phyloP scores from a whole-genome alignment of 108 stramenopile genomes.

The Cyclotella distinguenda region DNA sequence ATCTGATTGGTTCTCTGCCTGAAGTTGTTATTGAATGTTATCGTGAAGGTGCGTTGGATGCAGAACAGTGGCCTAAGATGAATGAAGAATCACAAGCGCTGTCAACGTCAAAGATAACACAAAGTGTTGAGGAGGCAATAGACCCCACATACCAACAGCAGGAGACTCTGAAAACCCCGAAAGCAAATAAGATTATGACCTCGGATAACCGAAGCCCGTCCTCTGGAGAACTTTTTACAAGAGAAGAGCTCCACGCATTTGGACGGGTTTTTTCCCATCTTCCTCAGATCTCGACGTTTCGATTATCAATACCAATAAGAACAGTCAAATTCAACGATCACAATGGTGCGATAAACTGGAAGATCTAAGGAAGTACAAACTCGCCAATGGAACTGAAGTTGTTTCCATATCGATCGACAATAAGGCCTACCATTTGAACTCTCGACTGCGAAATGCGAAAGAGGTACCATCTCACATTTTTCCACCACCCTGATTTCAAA shows the following conservation, averaged over 20 bases:
- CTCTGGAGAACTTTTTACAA: constrained; percentile 31
- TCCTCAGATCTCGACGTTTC: constrained; percentile 7
- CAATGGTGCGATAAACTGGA: constrained; percentile 39
- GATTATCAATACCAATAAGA: neutral
- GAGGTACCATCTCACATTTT: constrained; percentile 41
- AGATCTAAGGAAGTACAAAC: constrained; percentile 31
- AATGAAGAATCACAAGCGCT: constrained; percentile 4
- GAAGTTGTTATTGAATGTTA: constrained; percentile 14
- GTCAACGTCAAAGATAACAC: constrained; percentile 14
- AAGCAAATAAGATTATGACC: neutral
- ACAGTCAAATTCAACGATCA: neutral
- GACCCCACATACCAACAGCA: neutral
- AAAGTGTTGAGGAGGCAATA: no score
- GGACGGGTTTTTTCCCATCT: constrained; percentile 31
- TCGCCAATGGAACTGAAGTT: constrained; percentile 31
- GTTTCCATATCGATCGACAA: constrained; percentile 19
- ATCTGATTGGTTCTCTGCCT: constrained; percentile 22
- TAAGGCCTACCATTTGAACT: constrained; percentile 37
- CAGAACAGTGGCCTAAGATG: neutral
- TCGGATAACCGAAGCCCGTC: neutral
- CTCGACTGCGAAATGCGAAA: constrained; percentile 42
- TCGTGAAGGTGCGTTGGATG: constrained; percentile 4
- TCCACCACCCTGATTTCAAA: constrained; percentile 25
- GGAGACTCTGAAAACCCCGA: neutral
- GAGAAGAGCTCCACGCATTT: constrained; percentile 27